Conservation (phyloP, 2,329 filamentous ascomycete species). For the Colletotrichum aenigma region DNA sequence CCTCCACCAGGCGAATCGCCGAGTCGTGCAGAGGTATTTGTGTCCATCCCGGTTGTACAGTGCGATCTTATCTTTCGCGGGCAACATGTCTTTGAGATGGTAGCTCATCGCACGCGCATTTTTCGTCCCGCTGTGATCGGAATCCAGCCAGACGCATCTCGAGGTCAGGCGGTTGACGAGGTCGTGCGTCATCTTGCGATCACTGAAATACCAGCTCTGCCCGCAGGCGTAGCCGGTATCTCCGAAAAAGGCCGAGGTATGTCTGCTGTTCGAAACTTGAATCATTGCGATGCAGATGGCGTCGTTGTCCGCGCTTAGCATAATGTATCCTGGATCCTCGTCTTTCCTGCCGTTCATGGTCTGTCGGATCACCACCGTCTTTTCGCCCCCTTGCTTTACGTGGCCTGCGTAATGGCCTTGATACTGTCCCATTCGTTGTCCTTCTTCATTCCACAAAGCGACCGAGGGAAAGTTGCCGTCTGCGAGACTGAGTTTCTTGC, state of each 20-base stretch:
- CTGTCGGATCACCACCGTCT: constrained; percentile 7
- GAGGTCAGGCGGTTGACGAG: constrained; percentile 22
- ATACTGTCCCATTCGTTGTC: constrained; percentile 19
- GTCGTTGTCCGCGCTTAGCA: constrained; percentile 25
- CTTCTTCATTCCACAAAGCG: constrained; percentile 23
- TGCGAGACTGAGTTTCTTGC: neutral
- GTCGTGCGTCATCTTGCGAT: constrained; percentile 10
- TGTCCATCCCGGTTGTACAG: constrained; percentile 15
- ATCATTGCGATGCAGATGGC: constrained; percentile 26
- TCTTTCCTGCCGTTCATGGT: constrained; percentile 4
- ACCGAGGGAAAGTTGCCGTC: constrained; percentile 19
- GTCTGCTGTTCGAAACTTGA: constrained; percentile 18
- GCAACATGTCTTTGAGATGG: constrained; percentile 24
- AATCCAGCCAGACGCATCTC: neutral
- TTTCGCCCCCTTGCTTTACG: neutral
- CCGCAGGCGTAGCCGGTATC: constrained; percentile 26
- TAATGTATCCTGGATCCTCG: constrained; percentile 16
- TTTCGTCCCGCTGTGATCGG: neutral
- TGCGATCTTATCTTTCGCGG: constrained; percentile 7
- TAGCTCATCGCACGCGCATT: constrained; percentile 25
- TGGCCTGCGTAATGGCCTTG: neutral
- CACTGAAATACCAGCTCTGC: constrained; percentile 25
- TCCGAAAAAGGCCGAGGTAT: constrained; percentile 20
- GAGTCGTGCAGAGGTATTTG: constrained; percentile 23
- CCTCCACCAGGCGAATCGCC: constrained; percentile 24